Evolutionary conservation across 176 grass and related monocot species (phyloP).

Genomic region (Saccharum officinarum): DNA sequence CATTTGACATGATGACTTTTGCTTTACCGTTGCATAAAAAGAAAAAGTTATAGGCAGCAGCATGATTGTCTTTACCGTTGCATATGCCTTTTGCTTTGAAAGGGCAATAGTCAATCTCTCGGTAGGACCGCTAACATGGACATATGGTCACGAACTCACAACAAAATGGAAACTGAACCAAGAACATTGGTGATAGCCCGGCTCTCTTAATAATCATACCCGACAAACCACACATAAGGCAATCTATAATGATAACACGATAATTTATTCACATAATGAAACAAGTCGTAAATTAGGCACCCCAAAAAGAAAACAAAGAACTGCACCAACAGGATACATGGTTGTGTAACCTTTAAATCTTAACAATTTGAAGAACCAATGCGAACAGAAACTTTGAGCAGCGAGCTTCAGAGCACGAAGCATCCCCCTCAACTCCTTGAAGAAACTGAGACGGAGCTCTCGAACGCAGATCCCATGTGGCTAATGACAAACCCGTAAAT

Average conservation of each 20-base stretch:
- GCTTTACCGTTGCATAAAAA: not conserved
- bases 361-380: not conserved
- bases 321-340: not conserved
- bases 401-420: constrained; percentile 24
- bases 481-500: constrained; percentile 90
- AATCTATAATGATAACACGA: not conserved
- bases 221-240: not conserved
- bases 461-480: constrained; percentile 76
- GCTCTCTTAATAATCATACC: not conserved
- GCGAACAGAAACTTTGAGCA: not conserved
- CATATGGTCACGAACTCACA: not conserved
- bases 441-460: constrained; percentile 56
- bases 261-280: constrained; percentile 26
- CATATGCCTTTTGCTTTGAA: not conserved
- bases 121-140: not conserved
- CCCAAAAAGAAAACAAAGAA: not conserved
- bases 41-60: not conserved
- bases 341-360: not conserved
- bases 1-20: not conserved
- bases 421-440: constrained; percentile 10
- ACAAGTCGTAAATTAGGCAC: not conserved
- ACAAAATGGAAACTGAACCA: not conserved
- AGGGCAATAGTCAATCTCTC: not conserved
- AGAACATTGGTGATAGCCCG: not conserved
- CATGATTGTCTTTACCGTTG: not conserved